Percentiles rank a stretch among this genome's conserved stretches.
phyloP scores from a whole-genome alignment of 169 alveolate genomes.

The Nephromyces sp. region DNA sequence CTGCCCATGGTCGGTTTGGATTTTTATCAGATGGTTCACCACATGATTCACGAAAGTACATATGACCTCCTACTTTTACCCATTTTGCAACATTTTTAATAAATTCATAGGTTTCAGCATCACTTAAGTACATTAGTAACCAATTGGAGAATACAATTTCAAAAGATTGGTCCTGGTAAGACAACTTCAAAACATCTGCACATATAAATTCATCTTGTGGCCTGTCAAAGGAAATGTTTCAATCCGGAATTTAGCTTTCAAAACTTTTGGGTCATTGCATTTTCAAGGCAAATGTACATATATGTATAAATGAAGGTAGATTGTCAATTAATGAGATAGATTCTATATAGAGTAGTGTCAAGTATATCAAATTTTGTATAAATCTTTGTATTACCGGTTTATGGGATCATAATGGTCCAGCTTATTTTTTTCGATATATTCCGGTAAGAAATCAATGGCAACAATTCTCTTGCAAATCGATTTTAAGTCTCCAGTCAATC shows the following conservation, averaged over 20 bases:
- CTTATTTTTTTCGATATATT: constrained; percentile 5
- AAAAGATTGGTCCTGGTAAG: neutral
- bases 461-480: neutral
- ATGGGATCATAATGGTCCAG: neutral
- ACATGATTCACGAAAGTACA: constrained; percentile 11
- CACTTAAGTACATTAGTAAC: constrained; percentile 17
- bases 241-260: neutral
- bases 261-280: too few relatives aligned
- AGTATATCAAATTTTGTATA: neutral
- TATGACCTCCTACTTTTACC: neutral
- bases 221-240: neutral
- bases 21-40: constrained; percentile 13
- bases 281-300: too few relatives aligned
- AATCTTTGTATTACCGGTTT: neutral
- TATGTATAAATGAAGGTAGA: neutral
- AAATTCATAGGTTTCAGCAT: neutral
- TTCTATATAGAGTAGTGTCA: neutral
- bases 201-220: neutral
- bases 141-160: constrained; percentile 11
- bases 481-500: constrained; percentile 4
- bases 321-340: neutral
- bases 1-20: constrained; percentile 2
- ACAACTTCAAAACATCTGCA: neutral
- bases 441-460: constrained; percentile 14
- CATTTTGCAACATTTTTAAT: neutral